Conservation (phyloP, 2,329 filamentous ascomycete species). For the Lasiodiplodia gonubiensis region DNA sequence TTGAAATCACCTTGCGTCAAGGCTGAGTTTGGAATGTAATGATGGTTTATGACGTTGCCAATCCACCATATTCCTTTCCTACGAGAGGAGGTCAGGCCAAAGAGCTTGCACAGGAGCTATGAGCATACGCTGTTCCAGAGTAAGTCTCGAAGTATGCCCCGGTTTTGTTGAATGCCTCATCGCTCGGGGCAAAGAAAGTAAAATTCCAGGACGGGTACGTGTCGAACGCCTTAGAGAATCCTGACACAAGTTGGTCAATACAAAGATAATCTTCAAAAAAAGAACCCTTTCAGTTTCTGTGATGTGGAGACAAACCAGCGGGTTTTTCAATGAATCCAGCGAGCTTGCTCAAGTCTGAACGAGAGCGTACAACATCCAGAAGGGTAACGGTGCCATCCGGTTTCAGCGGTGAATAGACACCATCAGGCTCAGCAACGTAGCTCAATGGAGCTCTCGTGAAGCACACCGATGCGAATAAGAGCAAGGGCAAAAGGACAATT, state of each 20-base stretch:
- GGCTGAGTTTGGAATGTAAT: conserved; percentile 21
- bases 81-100: not conserved
- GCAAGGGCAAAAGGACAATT: too few species aligned
- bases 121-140: not conserved
- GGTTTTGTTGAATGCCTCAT: conserved; percentile 3
- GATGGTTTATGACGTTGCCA: conserved; percentile 23
- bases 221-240: conserved; percentile 2
- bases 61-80: conserved; percentile 28
- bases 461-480: not conserved
- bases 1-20: conserved; percentile 11
- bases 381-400: not conserved
- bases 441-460: not conserved
- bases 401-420: not conserved
- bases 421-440: not conserved
- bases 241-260: not conserved
- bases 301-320: not conserved
- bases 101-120: fast-evolving
- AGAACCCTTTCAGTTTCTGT: too few species aligned
- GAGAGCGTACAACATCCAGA: not conserved
- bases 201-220: not conserved
- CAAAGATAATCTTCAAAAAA: not conserved
- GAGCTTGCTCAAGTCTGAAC: conserved; percentile 2
- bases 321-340: not conserved
- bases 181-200: conserved; percentile 3
- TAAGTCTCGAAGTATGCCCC: conserved; percentile 3